Evolutionary conservation across 2,329 filamentous ascomycete genomes (phyloP).

Genomic region (Hypoxylon sp.): DNA sequence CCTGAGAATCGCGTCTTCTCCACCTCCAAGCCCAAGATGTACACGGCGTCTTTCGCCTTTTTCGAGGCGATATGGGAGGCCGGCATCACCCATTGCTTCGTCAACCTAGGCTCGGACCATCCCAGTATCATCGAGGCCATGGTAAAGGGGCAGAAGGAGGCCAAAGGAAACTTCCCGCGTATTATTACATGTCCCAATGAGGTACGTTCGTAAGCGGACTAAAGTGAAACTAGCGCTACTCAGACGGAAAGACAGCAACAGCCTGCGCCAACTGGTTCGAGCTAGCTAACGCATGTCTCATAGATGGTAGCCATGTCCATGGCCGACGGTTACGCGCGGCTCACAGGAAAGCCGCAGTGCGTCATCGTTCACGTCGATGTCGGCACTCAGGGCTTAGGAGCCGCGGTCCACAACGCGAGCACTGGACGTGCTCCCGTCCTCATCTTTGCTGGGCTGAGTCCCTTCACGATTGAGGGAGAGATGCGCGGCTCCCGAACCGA

Average conservation of each 20-base stretch:
- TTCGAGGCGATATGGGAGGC: constrained; percentile 57
- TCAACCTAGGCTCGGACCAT: constrained; percentile 76
- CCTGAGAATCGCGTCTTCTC: constrained; percentile 13
- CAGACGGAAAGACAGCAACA: constrained; percentile 1
- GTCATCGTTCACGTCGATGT: constrained; percentile 85
- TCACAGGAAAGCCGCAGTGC: constrained; percentile 76
- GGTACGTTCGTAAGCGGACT: constrained; percentile 52
- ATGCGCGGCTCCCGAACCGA: constrained; percentile 79
- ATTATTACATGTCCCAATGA: constrained; percentile 85
- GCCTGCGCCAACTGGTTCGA: not conserved
- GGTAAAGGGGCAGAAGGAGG: constrained; percentile 76
- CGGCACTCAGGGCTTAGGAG: constrained; percentile 79
- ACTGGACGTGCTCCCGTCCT: constrained; percentile 77
- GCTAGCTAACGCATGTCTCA: constrained; percentile 6
- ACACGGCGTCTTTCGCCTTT: constrained; percentile 75
- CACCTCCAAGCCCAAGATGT: constrained; percentile 44
- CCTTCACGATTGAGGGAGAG: constrained; percentile 80
- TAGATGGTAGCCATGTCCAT: constrained; percentile 87
- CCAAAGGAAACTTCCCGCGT: constrained; percentile 68
- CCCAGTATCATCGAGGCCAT: constrained; percentile 83
- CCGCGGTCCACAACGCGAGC: constrained; percentile 81
- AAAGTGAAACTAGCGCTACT: not conserved
- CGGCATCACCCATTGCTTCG: constrained; percentile 55
- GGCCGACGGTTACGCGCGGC: constrained; percentile 80
- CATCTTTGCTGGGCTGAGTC: constrained; percentile 80